Evolutionary conservation across 441 rosid genomes (phyloP).

Genomic region (Corymbia citriodora): DNA sequence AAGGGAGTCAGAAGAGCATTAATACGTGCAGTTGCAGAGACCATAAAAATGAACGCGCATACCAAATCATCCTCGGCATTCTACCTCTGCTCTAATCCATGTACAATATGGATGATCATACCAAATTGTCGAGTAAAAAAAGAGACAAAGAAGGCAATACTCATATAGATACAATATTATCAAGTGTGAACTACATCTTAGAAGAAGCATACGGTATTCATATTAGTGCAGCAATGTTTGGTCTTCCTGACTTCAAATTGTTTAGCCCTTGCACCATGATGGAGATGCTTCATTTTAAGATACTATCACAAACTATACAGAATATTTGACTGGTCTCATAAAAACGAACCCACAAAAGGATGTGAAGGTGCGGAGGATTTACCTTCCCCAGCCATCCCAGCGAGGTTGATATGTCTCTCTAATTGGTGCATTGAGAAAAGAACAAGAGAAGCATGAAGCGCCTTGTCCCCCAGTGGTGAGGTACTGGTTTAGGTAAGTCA

Average conservation of each 20-base stretch:
- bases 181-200: neutral
- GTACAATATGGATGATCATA: neutral
- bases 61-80: neutral
- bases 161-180: neutral
- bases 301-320: neutral
- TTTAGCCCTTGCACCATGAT: neutral
- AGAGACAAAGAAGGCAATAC: neutral
- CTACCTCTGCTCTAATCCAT: neutral
- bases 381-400: too few species aligned
- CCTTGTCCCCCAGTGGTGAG: constrained; percentile 54
- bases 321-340: too few species aligned
- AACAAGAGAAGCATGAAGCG: too few species aligned
- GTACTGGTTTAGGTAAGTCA: constrained; percentile 53
- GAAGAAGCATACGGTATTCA: neutral
- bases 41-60: neutral
- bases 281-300: neutral
- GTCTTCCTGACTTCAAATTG: neutral
- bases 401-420: too few species aligned
- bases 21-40: neutral
- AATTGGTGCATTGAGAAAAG: too few species aligned
- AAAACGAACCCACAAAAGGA: too few species aligned
- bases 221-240: neutral
- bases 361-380: too few species aligned
- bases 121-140: neutral
- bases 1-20: neutral